Percentiles rank a stretch among this genome's conserved stretches.
phyloP scores from a whole-genome alignment of 1,284 basidiomycete species.

The Ceratobasidium sp. region DNA sequence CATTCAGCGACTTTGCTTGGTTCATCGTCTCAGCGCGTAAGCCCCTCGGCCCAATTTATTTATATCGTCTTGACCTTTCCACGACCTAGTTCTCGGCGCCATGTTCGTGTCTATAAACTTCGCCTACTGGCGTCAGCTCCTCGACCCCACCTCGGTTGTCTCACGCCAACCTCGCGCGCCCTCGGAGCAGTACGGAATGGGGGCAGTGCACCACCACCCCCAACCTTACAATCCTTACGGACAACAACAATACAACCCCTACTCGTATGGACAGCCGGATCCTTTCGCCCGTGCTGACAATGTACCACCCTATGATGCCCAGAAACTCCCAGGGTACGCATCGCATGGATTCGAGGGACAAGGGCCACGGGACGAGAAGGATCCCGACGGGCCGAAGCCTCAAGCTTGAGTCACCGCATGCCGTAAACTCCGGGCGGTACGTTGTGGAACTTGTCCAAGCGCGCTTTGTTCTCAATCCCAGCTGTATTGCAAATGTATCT shows the following conservation, averaged over 20 bases:
- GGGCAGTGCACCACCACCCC: conserved; percentile 26
- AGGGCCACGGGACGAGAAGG: conserved; percentile 30
- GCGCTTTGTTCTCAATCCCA: too few relatives aligned
- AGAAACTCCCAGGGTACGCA: conserved; percentile 32
- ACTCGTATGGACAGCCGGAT: conserved; percentile 32
- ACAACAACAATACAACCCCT: conserved; percentile 34
- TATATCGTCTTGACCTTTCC: not conserved
- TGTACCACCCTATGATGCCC: conserved; percentile 30
- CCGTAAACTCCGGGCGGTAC: not conserved
- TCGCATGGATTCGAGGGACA: conserved; percentile 34
- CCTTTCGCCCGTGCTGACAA: conserved; percentile 30
- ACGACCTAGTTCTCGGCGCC: conserved; percentile 23
- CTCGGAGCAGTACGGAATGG: conserved; percentile 29
- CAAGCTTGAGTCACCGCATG: not conserved
- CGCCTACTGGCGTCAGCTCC: conserved; percentile 34
- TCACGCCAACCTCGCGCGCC: conserved; percentile 35
- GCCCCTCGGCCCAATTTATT: not conserved
- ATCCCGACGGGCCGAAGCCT: conserved; percentile 25
- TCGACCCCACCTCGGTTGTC: conserved; percentile 31
- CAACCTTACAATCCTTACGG: conserved; percentile 32
- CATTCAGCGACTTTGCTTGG: conserved; percentile 32
- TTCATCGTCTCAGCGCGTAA: conserved; percentile 35
- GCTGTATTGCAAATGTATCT: not conserved
- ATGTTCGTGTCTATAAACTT: conserved; percentile 35
- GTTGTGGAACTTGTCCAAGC: not conserved